Base-by-base conservation (phyloP, 352 stramenopile genomes). In the Halophytophthora polymorphica region DNA sequence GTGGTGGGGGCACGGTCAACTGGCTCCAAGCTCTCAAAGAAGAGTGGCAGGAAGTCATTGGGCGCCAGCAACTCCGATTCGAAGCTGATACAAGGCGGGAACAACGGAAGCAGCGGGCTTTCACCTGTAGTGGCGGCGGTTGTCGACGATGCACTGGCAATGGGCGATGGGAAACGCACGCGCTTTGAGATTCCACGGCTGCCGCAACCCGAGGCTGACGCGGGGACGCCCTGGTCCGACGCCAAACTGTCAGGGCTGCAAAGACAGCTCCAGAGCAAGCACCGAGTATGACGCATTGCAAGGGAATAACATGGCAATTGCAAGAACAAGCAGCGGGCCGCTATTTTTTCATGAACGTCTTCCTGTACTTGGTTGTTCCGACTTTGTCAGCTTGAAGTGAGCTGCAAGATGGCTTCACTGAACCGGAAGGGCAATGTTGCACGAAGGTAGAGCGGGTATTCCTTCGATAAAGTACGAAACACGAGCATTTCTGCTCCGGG, bases 141-240 rank as follows among this genome's bases (percentile, higher is more conserved):
- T 11, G 37, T 71, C 10, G 57, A 72, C 28, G 66, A 80, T 28
- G 45, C 69, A 22, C 38, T 77, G 19, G 50, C 54, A 0, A 51
- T 66, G 14, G 37, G 63, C 54, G 67, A 58, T 13, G 52, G 54
- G 0, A 68, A 56, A 28, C 31, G 42, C 6, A 36, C 51, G 31
- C 69, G 71, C 5, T 90, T 89, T 23, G 74, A 90, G 19, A 92
- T 92, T 44, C 78, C 81, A 14, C 90, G 86, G 53, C 65, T 90
- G n/a, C 77, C 75, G 14, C 82, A 92, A 41, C 64, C 64, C 11
- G 78, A 89, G 3, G 53, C 55, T 7, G 79, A 88, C 28, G 66
- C 61, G 2, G 73, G 73, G 2, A 90, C 69, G 18, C 82, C 77
- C 1, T 92, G 79, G 79, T 89, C 77, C 10, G 79, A 92, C 51